phyloP scores from a whole-genome alignment of 169 alveolate genomes.

The Pseudocohnilembus persalinus region DNA sequence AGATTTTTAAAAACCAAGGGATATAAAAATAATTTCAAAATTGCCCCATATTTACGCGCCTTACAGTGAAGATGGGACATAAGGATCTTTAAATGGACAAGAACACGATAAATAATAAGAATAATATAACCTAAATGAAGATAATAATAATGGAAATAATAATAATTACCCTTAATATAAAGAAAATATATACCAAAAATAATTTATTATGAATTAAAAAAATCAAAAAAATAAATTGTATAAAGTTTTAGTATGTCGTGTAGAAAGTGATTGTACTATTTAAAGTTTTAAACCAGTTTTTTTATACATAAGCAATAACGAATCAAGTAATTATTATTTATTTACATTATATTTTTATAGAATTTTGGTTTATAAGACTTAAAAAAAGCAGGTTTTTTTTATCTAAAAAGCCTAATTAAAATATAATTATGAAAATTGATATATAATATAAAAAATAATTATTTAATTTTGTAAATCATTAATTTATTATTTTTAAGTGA shows the following conservation, averaged over 20 bases:
- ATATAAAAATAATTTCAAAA: conserved; percentile 13
- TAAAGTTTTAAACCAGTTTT: conserved; percentile 40
- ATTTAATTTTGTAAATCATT: no score
- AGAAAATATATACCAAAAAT: no score
- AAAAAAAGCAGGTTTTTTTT: no score
- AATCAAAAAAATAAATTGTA: conserved; percentile 11
- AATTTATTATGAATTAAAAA: conserved; percentile 3
- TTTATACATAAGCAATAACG: conserved; percentile 8
- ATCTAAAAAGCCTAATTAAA: no score
- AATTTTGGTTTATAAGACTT: no score
- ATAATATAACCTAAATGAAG: no score
- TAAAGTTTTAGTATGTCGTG: conserved; percentile 30
- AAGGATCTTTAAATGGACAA: conserved; percentile 5
- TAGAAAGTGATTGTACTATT: conserved; percentile 39
- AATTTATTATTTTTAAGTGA: no score
- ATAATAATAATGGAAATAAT: no score
- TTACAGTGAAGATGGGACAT: not conserved
- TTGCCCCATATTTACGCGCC: conserved; percentile 19
- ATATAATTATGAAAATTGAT: no score
- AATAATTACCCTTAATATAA: no score
- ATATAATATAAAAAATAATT: no score
- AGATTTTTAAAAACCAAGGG: conserved; percentile 7
- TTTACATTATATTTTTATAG: no score
- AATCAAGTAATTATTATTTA: not conserved
- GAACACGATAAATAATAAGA: not conserved